Percentiles rank a stretch among this genome's conserved stretches.
phyloP scores from a whole-genome alignment of 1,139 yeast genomes.

The Lodderomyces metapsilosis region DNA sequence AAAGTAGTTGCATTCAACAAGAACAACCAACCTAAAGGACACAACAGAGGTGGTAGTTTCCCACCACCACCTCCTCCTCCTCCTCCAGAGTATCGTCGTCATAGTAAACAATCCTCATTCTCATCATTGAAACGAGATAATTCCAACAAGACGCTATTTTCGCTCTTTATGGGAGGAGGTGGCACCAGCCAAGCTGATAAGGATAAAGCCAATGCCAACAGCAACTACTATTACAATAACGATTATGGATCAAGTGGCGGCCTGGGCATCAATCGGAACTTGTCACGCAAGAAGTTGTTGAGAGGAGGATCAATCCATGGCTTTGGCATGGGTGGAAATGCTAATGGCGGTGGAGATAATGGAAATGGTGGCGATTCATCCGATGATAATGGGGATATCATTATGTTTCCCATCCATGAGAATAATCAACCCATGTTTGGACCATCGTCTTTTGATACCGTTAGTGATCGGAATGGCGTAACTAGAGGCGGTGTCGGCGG shows the following conservation, averaged over 20 bases:
- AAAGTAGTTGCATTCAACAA: slow-evolving; percentile 17
- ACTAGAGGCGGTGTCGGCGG: no score
- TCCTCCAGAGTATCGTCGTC: background rate
- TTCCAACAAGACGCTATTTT: slow-evolving; percentile 36
- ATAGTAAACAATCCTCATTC: slow-evolving; percentile 15
- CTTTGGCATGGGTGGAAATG: slow-evolving; percentile 12
- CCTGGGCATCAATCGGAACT: slow-evolving; percentile 30
- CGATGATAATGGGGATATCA: slow-evolving; percentile 5
- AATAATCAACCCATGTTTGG: slow-evolving; percentile 71
- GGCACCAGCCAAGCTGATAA: slow-evolving; percentile 15
- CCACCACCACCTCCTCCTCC: background rate
- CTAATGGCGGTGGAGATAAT: background rate
- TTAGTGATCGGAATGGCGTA: slow-evolving; percentile 66
- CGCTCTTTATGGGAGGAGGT: slow-evolving; percentile 20
- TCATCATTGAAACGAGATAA: slow-evolving; percentile 28
- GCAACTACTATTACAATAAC: slow-evolving; percentile 3
- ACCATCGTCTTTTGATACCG: slow-evolving; percentile 69
- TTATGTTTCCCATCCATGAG: slow-evolving; percentile 46
- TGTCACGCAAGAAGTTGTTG: slow-evolving; percentile 33
- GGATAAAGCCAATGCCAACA: slow-evolving; percentile 8
- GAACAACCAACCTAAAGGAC: slow-evolving; percentile 2
- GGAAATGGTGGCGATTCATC: slow-evolving; percentile 1
- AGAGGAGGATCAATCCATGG: slow-evolving; percentile 8
- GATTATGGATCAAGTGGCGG: slow-evolving; percentile 6
- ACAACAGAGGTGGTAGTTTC: no score